Percentiles rank a stretch among this genome's conserved stretches.
Conservation (phyloP, 495 filamentous ascomycete genomes). For the Lepidopterella palustris region DNA sequence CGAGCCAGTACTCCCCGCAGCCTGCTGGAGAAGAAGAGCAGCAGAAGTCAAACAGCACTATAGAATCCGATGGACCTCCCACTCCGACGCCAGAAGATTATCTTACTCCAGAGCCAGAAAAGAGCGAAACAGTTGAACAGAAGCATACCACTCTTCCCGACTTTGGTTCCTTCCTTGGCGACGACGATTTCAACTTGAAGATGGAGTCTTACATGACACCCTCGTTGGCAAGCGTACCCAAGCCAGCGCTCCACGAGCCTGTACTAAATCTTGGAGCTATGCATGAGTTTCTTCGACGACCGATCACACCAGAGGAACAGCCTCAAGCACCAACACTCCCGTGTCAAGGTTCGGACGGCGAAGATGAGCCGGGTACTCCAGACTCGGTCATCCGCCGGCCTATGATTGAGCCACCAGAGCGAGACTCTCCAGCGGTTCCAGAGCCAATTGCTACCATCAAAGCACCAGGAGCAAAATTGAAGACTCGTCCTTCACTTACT, state of each 20-base stretch:
- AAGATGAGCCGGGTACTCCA: slow-evolving; percentile 69
- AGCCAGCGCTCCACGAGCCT: slow-evolving; percentile 32
- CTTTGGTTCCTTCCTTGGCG: slow-evolving; percentile 40
- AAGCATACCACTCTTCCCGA: slow-evolving; percentile 40
- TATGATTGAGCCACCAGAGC: slow-evolving; percentile 37
- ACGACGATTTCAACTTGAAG: slow-evolving; percentile 47
- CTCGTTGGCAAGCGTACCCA: slow-evolving; percentile 36
- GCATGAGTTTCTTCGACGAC: slow-evolving; percentile 49
- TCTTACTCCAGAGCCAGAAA: slow-evolving; percentile 3
- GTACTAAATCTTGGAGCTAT: slow-evolving; percentile 46
- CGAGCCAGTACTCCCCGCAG: slow-evolving; percentile 35
- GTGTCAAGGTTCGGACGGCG: slow-evolving; percentile 49
- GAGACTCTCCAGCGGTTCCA: slow-evolving; percentile 58
- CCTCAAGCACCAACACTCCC: slow-evolving; percentile 40
- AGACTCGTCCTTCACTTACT: slow-evolving; percentile 81
- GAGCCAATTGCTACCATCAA: slow-evolving; percentile 87
- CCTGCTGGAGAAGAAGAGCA: slow-evolving; percentile 18
- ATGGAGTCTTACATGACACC: slow-evolving; percentile 48
- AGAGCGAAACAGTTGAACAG: slow-evolving; percentile 7
- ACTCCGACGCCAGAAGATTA: slow-evolving; percentile 26
- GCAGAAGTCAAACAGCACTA: slow-evolving; percentile 16
- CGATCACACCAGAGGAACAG: slow-evolving; percentile 58
- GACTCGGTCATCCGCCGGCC: slow-evolving; percentile 91
- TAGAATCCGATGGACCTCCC: slow-evolving; percentile 28
- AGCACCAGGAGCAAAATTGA: slow-evolving; percentile 76